phyloP scores from a whole-genome alignment of 805 yeast species.

The Metschnikowia arizonensis region DNA sequence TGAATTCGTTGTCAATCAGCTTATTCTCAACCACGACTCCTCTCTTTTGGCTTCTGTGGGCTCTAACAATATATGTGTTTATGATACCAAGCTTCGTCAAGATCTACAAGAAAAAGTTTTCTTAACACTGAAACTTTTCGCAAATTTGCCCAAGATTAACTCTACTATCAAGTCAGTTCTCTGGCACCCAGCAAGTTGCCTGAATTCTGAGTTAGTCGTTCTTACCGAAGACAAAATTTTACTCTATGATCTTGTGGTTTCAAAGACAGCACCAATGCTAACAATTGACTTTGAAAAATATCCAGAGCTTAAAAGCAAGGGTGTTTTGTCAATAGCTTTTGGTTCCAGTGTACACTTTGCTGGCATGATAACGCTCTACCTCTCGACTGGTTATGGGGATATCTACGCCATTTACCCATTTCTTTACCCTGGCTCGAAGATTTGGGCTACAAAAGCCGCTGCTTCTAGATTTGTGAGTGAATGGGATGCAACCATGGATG shows the following conservation, averaged over 20 bases:
- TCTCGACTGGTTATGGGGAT: conserved; percentile 11
- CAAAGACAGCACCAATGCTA: conserved; percentile 11
- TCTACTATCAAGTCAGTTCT: conserved; percentile 4
- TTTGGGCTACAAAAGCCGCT: conserved; percentile 10
- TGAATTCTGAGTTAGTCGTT: conserved; percentile 14
- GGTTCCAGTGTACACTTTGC: conserved; percentile 14
- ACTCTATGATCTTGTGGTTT: conserved; percentile 14
- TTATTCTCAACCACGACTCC: conserved; percentile 10
- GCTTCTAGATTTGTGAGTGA: conserved; percentile 11
- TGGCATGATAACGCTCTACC: conserved; percentile 15
- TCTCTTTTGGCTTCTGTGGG: conserved; percentile 16
- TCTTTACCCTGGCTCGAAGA: conserved; percentile 5
- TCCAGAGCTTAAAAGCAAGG: conserved; percentile 6
- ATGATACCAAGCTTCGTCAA: conserved; percentile 8
- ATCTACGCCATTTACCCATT: conserved; percentile 16
- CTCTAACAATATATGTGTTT: conserved; percentile 5
- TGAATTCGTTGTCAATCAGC: conserved; percentile 6
- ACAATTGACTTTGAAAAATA: conserved; percentile 5
- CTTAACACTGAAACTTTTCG: neutral
- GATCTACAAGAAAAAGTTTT: conserved; percentile 1
- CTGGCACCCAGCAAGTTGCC: conserved; percentile 19
- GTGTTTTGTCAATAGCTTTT: conserved; percentile 14
- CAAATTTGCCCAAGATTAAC: neutral
- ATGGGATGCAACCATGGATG: conserved; percentile 5
- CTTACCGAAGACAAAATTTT: conserved; percentile 10